Evolutionary conservation across 169 alveolate genomes (phyloP).

Genomic region (Pseudocohnilembus persalinus): DNA sequence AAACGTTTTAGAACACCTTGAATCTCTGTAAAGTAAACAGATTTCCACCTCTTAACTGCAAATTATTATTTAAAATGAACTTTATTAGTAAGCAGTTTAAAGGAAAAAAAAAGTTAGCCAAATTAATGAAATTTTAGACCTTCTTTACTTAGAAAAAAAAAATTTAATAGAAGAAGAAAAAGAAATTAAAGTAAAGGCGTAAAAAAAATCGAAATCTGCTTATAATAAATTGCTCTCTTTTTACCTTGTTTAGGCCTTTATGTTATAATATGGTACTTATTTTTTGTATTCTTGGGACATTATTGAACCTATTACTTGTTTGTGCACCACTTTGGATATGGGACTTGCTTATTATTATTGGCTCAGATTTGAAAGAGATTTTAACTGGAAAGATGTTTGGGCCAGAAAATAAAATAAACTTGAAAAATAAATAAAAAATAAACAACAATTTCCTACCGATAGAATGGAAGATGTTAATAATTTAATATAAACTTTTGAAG

Average conservation of each 20-base stretch:
- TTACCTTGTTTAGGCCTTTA: conserved; percentile 4
- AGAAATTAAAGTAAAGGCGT: background rate
- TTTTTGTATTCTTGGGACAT: conserved; percentile 68
- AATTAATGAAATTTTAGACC: background rate
- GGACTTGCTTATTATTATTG: conserved; percentile 60
- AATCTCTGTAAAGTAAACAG: no score
- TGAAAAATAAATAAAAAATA: no score
- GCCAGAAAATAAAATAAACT: background rate
- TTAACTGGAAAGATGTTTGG: conserved; percentile 26
- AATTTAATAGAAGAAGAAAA: background rate
- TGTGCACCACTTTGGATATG: conserved; percentile 59
- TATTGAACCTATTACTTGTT: conserved; percentile 75
- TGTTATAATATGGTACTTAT: conserved; percentile 66
- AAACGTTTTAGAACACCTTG: background rate
- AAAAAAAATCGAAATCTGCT: background rate
- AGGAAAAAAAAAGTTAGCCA: background rate
- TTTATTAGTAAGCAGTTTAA: background rate
- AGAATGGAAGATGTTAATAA: background rate
- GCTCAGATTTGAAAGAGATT: conserved; percentile 15
- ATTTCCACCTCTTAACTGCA: background rate
- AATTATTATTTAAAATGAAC: background rate
- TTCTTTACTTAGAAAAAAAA: background rate
- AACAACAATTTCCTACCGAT: background rate
- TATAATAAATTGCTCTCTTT: background rate
- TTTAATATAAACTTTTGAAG: background rate